A percentile compares a stretch with the other conserved stretches of the same genome.
These are phyloP conservation scores for Syzygium oleosum DNA, from an alignment of 345 rosid species.

Conservation along the genomic window DNA sequence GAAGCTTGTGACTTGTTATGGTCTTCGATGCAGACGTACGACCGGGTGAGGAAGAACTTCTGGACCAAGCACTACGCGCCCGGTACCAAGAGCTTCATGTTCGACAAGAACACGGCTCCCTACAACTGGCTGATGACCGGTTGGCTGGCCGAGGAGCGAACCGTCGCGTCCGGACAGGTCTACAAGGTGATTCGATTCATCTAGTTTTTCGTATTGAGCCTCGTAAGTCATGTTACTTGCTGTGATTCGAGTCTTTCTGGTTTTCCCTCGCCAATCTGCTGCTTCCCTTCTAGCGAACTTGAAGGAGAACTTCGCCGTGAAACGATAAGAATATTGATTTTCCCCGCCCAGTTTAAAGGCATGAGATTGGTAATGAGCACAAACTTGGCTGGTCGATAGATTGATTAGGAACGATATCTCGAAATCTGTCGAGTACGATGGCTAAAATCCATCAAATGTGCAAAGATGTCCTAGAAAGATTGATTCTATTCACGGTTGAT, in stretches of 20 bases:
- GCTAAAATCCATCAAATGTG: neutral
- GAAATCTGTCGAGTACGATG: neutral
- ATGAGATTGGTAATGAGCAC: neutral
- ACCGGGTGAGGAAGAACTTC: too few relatives aligned
- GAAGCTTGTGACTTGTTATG: too few relatives aligned
- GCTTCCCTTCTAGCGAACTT: neutral
- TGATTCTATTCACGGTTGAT: neutral
- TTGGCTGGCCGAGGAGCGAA: neutral
- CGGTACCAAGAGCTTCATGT: neutral
- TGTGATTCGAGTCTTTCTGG: neutral
- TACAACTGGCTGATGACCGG: neutral
- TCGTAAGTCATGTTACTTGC: neutral
- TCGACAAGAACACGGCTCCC: neutral
- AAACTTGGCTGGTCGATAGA: neutral
- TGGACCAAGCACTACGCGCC: too few relatives aligned
- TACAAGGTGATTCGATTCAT: neutral
- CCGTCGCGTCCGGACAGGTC: neutral
- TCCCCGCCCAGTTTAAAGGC: neutral
- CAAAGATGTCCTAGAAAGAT: neutral
- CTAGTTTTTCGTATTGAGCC: neutral
- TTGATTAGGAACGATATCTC: neutral
- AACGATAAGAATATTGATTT: neutral
- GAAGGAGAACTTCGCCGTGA: neutral
- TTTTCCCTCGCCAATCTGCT: neutral
- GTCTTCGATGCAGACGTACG: too few relatives aligned